Conservation (phyloP, 257 asterid species). For the Nicotiana knightiana region DNA sequence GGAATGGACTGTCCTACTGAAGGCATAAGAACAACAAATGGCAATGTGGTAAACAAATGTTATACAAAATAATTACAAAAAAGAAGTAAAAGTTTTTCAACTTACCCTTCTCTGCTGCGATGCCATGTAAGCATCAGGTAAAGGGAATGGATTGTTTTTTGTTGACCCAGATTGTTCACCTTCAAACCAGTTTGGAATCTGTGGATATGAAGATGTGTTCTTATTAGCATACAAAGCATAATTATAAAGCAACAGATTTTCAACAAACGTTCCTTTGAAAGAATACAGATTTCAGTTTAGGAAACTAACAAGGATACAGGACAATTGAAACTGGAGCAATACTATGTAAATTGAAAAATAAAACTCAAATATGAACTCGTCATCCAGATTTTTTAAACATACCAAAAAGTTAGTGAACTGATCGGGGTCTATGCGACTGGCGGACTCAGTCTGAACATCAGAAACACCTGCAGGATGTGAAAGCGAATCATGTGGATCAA, state of each 20-base stretch:
- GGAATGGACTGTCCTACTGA: neutral
- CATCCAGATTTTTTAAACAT: conserved; percentile 8
- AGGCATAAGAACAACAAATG: neutral
- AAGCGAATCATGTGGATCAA: conserved; percentile 90
- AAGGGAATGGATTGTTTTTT: conserved; percentile 69
- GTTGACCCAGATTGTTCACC: conserved; percentile 63
- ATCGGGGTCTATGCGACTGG: conserved; percentile 72
- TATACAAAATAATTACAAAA: neutral
- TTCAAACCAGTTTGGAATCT: conserved; percentile 81
- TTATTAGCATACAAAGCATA: neutral
- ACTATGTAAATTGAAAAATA: neutral
- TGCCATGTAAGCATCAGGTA: conserved; percentile 74
- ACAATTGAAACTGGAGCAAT: neutral
- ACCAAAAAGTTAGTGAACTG: conserved; percentile 75
- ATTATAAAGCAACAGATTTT: neutral
- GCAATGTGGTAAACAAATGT: neutral
- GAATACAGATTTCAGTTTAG: neutral
- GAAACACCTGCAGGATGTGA: conserved; percentile 94
- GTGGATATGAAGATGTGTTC: conserved; percentile 5
- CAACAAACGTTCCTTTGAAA: neutral
- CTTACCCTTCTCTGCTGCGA: conserved; percentile 79
- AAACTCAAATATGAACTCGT: neutral
- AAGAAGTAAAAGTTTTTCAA: neutral
- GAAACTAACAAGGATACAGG: neutral
- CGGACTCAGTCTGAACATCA: conserved; percentile 87